phyloP scores from a whole-genome alignment of 768 basidiomycete genomes.

The Mycena chlorophos region DNA sequence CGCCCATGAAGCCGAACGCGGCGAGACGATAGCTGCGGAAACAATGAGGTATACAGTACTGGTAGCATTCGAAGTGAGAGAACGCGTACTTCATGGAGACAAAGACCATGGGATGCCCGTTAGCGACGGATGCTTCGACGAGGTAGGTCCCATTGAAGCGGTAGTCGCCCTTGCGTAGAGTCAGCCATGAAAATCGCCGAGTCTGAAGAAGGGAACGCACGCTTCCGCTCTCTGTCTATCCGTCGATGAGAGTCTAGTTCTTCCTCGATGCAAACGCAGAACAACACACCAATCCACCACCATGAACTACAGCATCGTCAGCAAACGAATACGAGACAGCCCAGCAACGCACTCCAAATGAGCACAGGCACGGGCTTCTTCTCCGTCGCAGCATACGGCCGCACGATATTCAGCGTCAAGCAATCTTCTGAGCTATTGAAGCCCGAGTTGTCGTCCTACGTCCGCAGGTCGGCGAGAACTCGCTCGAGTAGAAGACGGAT shows the following conservation, averaged over 20 bases:
- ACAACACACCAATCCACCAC: neutral
- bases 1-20: neutral
- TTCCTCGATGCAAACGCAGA: neutral
- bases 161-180: neutral
- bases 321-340: neutral
- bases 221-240: neutral
- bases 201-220: neutral
- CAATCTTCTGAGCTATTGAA: constrained; percentile 1
- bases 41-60: neutral
- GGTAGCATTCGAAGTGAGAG: neutral
- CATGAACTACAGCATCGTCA: neutral
- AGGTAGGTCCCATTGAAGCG: constrained; percentile 1
- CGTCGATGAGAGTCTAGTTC: neutral
- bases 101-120: neutral
- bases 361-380: neutral
- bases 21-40: neutral
- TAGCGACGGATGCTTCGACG: constrained; percentile 1
- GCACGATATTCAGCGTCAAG: neutral
- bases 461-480: neutral
- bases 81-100: constrained; percentile 3
- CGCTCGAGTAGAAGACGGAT: too few relatives aligned
- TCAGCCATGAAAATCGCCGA: neutral
- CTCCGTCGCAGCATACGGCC: neutral
- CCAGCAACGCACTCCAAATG: neutral
- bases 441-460: constrained; percentile 1